A percentile compares a stretch with the other conserved stretches of the same genome.
These are phyloP conservation scores for Hyaloscypha variabilis DNA, from an alignment of 495 filamentous ascomycete species.

Conservation along the genomic window DNA sequence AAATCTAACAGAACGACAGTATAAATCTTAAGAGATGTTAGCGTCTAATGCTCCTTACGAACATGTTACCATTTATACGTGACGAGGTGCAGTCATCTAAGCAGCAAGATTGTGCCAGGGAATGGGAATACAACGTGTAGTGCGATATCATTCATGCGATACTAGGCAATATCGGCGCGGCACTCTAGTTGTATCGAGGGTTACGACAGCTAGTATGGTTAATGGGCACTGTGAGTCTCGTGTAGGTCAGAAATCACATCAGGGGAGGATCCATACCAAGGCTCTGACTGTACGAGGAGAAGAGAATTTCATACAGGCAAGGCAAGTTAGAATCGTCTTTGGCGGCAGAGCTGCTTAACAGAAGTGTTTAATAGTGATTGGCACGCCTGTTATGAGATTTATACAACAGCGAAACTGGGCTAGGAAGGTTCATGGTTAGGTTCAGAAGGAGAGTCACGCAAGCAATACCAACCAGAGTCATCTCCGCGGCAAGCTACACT, in stretches of 20 bases:
- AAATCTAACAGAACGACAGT: conserved; percentile 2
- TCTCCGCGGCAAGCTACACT: too few species aligned
- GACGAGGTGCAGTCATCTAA: too few species aligned
- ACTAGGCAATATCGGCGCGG: conserved; percentile 19
- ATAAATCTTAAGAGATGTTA: conserved; percentile 8
- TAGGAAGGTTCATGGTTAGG: too few species aligned
- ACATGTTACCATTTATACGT: conserved; percentile 16
- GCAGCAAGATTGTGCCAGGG: conserved; percentile 9
- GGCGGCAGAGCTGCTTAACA: conserved; percentile 17
- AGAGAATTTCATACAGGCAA: conserved; percentile 3
- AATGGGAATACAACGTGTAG: conserved; percentile 4
- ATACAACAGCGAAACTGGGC: too few species aligned
- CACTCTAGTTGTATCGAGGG: conserved; percentile 25
- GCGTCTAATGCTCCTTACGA: conserved; percentile 14
- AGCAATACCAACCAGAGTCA: too few species aligned
- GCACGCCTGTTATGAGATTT: too few species aligned
- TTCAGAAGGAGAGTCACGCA: too few species aligned
- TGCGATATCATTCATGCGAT: conserved; percentile 21
- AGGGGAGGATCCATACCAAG: conserved; percentile 23
- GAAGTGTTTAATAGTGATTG: too few species aligned
- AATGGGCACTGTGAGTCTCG: conserved; percentile 16
- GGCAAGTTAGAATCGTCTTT: background rate
- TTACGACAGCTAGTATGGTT: conserved; percentile 26
- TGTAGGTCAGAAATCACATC: conserved; percentile 20
- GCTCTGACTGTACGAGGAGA: conserved; percentile 19